Evolutionary conservation across 495 filamentous ascomycete genomes (phyloP), one percentile per base, ranked within the genome.

Genomic region (Hyphodiscus hymeniophilus): DNA sequence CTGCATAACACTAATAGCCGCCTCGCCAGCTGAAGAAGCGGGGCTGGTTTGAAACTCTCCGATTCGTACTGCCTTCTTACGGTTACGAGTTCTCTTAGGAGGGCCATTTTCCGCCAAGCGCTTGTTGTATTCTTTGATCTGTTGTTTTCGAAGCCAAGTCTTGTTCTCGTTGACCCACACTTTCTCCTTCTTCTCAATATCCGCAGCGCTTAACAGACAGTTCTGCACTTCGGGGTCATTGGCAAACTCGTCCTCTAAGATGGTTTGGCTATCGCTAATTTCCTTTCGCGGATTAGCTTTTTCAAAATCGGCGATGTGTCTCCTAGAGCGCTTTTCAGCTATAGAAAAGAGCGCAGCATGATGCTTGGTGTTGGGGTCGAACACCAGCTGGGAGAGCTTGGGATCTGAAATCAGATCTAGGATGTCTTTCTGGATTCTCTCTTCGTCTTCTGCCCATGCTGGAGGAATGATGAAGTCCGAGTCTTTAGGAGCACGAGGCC

Each of bases 111-210:
- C 72, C 3, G 75, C 71, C 46, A 88, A 63, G 45, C 81, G 78
- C 45, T 78, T 71, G 26, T 82, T 75, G 30, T 88, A 76, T 3
- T 75, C 70, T 63, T 89, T 91, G 39, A 81, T 77, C 61, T 95
- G 87, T 62, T 89, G 77, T 18, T 78, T 73, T 4, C 90, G 84
- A 31, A 98, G 71, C 66, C 86, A 98, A 44, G 91, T 86, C 57
- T 87, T 84, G 64, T 97, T 96, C 54, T 87, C 79, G 50, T 89
- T 85, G n/a, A 89, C 76, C 92, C 92, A 98, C 44, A 97, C 86
- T 36, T 74, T 71, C 62, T 94, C 88, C 59, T 95, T 95, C 52
- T 89, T 71, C 3, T 73, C 72, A 2, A 79, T 70, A 63, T 97
- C 91, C 2, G 69, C 69, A 5, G 77, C 71, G 0, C 70, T 69